Percentiles rank a stretch among this genome's conserved stretches.
Conservation (phyloP, 306 rosid species). For the Phaseolus lunatus region DNA sequence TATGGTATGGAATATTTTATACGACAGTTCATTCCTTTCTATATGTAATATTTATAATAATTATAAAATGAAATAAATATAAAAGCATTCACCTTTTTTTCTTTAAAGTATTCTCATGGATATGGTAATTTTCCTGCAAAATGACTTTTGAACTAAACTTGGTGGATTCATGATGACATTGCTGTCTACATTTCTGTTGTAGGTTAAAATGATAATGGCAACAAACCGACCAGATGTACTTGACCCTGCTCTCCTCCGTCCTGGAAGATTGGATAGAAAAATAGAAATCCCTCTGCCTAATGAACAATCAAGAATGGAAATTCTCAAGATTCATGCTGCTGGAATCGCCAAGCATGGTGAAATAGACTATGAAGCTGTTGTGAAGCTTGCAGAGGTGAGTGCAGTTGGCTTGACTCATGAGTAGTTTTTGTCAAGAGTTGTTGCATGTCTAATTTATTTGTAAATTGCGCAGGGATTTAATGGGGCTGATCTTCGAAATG, state of each 20-base stretch:
- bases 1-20: slow-evolving; percentile 3
- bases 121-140: slow-evolving; percentile 6
- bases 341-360: slow-evolving; percentile 98
- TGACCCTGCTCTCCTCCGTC: slow-evolving; percentile 97
- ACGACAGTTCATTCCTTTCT: not conserved
- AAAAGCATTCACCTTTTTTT: not conserved
- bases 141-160: slow-evolving; percentile 30
- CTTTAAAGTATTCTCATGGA: not conserved
- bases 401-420: slow-evolving; percentile 26
- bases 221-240: slow-evolving; percentile 94
- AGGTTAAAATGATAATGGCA: slow-evolving; percentile 99
- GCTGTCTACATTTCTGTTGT: slow-evolving; percentile 27
- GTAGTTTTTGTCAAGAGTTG: slow-evolving; percentile 8
- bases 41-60: no score
- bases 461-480: slow-evolving; percentile 75
- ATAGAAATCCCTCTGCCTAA: slow-evolving; percentile 97
- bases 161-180: slow-evolving; percentile 23
- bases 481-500: slow-evolving; percentile 95
- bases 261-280: slow-evolving; percentile 93
- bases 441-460: slow-evolving; percentile 38
- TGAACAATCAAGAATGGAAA: slow-evolving; percentile 95
- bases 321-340: slow-evolving; percentile 97
- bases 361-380: slow-evolving; percentile 97
- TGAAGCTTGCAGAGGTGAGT: slow-evolving; percentile 94
- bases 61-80: slow-evolving; percentile 6